Evolutionary conservation across 176 grass and related monocot genomes (phyloP).

Genomic region (Phoenix roebelenii): DNA sequence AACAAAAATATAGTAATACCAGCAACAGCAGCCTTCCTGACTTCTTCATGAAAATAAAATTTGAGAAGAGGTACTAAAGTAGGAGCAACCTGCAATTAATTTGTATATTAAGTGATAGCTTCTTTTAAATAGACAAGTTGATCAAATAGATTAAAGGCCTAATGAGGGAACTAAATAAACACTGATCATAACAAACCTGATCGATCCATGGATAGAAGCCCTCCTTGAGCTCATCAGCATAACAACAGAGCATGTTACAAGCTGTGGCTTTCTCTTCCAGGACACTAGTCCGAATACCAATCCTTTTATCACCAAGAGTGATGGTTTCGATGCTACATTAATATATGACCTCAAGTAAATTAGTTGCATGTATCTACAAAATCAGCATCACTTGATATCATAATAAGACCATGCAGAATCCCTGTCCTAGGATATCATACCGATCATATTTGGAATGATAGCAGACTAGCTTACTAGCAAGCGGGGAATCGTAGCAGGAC

Average conservation of each 20-base stretch:
- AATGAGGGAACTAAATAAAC: not conserved
- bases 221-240: slow-evolving; percentile 98
- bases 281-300: slow-evolving; percentile 90
- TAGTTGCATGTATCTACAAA: no score
- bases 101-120: slow-evolving; percentile 10
- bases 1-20: slow-evolving; percentile 38
- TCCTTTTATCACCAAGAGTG: slow-evolving; percentile 92
- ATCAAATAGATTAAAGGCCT: not conserved
- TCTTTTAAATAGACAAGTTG: not conserved
- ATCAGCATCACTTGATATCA: no score
- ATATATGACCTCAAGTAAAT: not conserved
- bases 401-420: no score
- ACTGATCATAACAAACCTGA: slow-evolving; percentile 47
- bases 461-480: not conserved
- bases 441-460: no score
- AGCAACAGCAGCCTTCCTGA: slow-evolving; percentile 93
- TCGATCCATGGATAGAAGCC: slow-evolving; percentile 99
- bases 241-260: slow-evolving; percentile 99
- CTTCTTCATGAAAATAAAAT: slow-evolving; percentile 99
- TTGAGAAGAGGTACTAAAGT: slow-evolving; percentile 93
- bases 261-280: slow-evolving; percentile 99
- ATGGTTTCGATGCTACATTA: slow-evolving; percentile 82
- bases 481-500: not conserved
- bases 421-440: no score
- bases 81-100: slow-evolving; percentile 69